Evolutionary conservation across 1,139 yeast species (phyloP).

Genomic region (Pichia sp.): DNA sequence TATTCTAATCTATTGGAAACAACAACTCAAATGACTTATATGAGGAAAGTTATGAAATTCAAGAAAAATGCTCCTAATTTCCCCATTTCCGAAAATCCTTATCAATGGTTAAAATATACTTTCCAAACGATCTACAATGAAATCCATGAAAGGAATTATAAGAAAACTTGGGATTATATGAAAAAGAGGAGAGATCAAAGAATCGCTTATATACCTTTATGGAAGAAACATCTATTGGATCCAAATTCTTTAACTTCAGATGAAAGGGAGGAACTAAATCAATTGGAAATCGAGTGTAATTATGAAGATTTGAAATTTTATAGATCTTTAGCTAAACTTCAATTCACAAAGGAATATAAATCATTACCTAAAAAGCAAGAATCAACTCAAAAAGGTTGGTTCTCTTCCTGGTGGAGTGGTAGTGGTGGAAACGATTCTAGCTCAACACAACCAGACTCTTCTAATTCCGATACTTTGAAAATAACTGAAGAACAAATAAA

Average conservation of each 20-base stretch:
- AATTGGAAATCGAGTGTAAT: slow-evolving; percentile 52
- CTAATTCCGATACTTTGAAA: slow-evolving; percentile 18
- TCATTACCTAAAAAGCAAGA: slow-evolving; percentile 7
- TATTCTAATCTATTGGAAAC: slow-evolving; percentile 78
- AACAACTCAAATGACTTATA: slow-evolving; percentile 75
- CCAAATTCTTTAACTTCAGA: slow-evolving; percentile 27
- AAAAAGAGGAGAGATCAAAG: slow-evolving; percentile 67
- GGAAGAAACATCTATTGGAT: slow-evolving; percentile 44
- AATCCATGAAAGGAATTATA: slow-evolving; percentile 70
- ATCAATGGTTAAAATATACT: slow-evolving; percentile 76
- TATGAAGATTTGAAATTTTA: slow-evolving; percentile 82
- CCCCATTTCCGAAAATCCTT: slow-evolving; percentile 59
- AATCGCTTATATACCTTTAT: slow-evolving; percentile 56
- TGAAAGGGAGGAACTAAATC: slow-evolving; percentile 37
- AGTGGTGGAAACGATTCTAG: slow-evolving; percentile 10
- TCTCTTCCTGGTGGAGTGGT: slow-evolving; percentile 52
- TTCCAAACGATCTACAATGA: slow-evolving; percentile 67
- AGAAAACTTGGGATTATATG: slow-evolving; percentile 87
- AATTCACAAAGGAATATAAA: slow-evolving; percentile 50
- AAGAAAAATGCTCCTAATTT: slow-evolving; percentile 61
- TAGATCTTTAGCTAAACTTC: slow-evolving; percentile 68
- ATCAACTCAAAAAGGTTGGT: slow-evolving; percentile 38
- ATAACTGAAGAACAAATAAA: slow-evolving; percentile 64
- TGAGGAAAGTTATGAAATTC: slow-evolving; percentile 66
- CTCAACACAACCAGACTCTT: background rate